These are phyloP conservation scores for Colletotrichum liaoningense DNA, from an alignment of 2,329 filamentous ascomycete species.

Conservation along the genomic window DNA sequence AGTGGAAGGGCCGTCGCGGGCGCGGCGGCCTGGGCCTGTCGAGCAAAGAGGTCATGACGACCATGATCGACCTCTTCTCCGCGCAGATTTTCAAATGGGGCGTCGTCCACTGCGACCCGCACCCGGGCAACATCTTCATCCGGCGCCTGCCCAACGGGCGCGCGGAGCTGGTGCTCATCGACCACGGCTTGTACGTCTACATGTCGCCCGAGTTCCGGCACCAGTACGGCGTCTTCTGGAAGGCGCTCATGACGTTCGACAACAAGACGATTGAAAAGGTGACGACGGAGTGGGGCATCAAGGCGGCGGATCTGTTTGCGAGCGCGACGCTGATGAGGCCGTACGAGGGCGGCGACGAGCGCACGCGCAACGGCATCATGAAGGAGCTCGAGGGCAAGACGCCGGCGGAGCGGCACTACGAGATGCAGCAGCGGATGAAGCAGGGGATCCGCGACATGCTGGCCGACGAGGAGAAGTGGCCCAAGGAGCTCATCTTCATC, in stretches of 20 bases:
- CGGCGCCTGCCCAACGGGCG: conserved; percentile 84
- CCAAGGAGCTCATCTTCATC: conserved; percentile 91
- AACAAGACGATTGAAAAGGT: conserved; percentile 81
- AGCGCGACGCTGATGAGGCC: conserved; percentile 90
- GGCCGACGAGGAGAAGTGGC: conserved; percentile 88
- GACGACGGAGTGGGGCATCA: conserved; percentile 86
- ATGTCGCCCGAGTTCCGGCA: conserved; percentile 86
- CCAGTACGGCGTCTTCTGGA: conserved; percentile 93
- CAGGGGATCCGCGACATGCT: conserved; percentile 76
- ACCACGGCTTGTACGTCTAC: conserved; percentile 95
- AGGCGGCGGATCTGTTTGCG: conserved; percentile 90
- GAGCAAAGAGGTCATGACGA: conserved; percentile 91
- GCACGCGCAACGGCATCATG: conserved; percentile 73
- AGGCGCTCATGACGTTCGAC: conserved; percentile 92
- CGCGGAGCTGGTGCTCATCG: conserved; percentile 92
- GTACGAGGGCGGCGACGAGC: conserved; percentile 85
- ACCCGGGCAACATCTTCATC: conserved; percentile 97
- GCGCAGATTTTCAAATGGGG: conserved; percentile 99
- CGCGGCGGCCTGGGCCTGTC: conserved; percentile 87
- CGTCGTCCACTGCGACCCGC: conserved; percentile 94
- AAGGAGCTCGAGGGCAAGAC: conserved; percentile 69
- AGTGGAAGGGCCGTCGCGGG: conserved; percentile 79
- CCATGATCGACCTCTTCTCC: conserved; percentile 96
- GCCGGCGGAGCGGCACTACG: conserved; percentile 81
- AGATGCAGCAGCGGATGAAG: conserved; percentile 89